phyloP scores from a whole-genome alignment of 352 stramenopile genomes.

The Phytophthora foliorum region DNA sequence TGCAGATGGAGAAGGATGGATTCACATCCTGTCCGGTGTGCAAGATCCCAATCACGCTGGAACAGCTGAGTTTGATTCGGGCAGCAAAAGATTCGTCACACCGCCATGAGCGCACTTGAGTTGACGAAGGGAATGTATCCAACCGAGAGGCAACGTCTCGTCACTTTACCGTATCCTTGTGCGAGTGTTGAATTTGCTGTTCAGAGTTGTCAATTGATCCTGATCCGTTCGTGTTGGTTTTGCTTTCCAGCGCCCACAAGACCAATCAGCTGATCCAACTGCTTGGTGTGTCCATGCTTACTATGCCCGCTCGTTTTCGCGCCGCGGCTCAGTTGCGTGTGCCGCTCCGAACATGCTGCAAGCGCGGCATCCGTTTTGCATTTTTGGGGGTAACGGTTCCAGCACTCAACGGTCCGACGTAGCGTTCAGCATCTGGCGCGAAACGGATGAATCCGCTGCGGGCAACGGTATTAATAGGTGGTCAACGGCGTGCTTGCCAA shows the following conservation, averaged over 20 bases:
- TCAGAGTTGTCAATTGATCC: conserved; percentile 42
- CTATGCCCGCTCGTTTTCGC: background rate
- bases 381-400: conserved; percentile 25
- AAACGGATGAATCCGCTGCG: conserved; percentile 42
- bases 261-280: conserved; percentile 20
- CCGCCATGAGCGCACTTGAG: conserved; percentile 4
- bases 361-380: conserved; percentile 36
- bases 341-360: conserved; percentile 9
- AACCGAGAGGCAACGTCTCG: conserved; percentile 29
- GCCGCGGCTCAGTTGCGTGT: conserved; percentile 11
- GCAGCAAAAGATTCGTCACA: conserved; percentile 54
- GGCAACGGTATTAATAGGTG: conserved; percentile 47
- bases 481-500: conserved; percentile 36
- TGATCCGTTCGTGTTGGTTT: conserved; percentile 41
- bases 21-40: conserved; percentile 82
- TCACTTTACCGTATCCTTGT: conserved; percentile 31
- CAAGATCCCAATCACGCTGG: conserved; percentile 77
- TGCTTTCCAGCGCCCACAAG: conserved; percentile 17
- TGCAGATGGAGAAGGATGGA: conserved; percentile 79
- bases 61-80: conserved; percentile 79
- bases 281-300: conserved; percentile 8
- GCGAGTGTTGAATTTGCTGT: conserved; percentile 14
- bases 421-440: conserved; percentile 21
- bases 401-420: conserved; percentile 27
- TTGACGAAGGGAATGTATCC: conserved; percentile 21